Evolutionary conservation across 2,329 filamentous ascomycete genomes (phyloP).

Genomic region (Paecilomyces variotii): DNA sequence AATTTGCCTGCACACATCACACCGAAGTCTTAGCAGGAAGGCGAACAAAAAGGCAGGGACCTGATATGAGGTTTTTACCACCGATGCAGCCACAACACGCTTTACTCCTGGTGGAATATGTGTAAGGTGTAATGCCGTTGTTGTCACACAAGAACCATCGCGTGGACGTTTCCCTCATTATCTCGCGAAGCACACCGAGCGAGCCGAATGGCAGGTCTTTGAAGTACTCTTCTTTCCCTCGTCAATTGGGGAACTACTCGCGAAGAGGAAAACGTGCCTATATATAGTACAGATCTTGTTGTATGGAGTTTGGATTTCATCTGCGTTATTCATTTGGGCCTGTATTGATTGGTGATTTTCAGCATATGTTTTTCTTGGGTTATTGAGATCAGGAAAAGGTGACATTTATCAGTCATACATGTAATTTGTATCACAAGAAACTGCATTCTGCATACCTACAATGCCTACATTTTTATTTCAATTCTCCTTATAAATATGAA

Average conservation of each 20-base stretch:
- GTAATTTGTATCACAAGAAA: neutral
- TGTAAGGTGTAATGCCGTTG: neutral
- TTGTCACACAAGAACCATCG: neutral
- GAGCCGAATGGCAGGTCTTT: neutral
- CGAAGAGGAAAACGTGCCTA: neutral
- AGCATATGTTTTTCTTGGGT: neutral
- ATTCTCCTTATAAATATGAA: too few species aligned
- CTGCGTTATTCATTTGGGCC: neutral
- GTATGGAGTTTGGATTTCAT: neutral
- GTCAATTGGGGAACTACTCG: neutral
- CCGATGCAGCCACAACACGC: neutral
- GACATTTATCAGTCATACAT: neutral
- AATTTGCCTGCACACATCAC: neutral
- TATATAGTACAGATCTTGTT: neutral
- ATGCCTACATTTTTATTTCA: too few species aligned
- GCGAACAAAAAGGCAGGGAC: neutral
- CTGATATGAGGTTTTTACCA: slow-evolving; percentile 5
- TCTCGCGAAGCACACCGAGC: neutral
- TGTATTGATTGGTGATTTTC: neutral
- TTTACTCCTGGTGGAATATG: neutral
- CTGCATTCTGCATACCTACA: neutral
- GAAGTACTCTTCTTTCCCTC: slow-evolving; percentile 1
- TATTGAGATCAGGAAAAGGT: neutral
- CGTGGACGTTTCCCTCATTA: slow-evolving; percentile 2
- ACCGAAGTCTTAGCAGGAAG: neutral